Conservation (phyloP, 352 stramenopile species). For the Phytophthora cactorum region DNA sequence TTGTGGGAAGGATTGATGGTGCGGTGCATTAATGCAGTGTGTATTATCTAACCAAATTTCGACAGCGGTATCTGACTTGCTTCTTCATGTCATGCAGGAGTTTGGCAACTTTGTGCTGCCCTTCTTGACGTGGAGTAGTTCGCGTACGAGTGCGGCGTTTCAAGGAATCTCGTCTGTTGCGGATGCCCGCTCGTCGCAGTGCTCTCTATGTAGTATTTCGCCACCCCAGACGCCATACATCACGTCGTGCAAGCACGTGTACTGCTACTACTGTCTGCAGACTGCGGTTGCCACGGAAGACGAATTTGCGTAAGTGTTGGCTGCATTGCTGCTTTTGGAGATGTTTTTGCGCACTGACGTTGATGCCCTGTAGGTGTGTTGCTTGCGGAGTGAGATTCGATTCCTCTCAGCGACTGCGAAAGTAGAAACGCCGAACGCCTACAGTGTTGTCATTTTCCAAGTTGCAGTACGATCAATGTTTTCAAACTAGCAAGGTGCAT, state of each 20-base stretch:
- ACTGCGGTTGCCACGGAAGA: constrained; percentile 74
- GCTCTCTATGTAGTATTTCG: constrained; percentile 65
- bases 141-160: constrained; percentile 29
- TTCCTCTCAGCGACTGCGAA: constrained; percentile 59
- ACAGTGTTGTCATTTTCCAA: too few relatives aligned
- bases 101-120: constrained; percentile 82
- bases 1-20: constrained; percentile 88
- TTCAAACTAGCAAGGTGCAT: too few relatives aligned
- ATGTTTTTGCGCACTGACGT: background rate
- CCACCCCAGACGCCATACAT: constrained; percentile 84
- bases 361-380: constrained; percentile 51
- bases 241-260: constrained; percentile 86
- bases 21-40: constrained; percentile 4
- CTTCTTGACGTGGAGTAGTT: constrained; percentile 71
- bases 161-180: constrained; percentile 8
- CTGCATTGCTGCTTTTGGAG: background rate
- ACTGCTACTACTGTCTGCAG: constrained; percentile 89
- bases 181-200: constrained; percentile 43
- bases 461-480: too few relatives aligned
- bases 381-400: constrained; percentile 73
- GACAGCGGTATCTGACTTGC: constrained; percentile 3
- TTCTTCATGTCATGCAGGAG: constrained; percentile 47
- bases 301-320: constrained; percentile 65
- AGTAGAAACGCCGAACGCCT: constrained; percentile 19
- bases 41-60: background rate